Evolutionary conservation across 306 rosid genomes (phyloP), one percentile per base, ranked within the genome.

Genomic region (Lupinus albus): DNA sequence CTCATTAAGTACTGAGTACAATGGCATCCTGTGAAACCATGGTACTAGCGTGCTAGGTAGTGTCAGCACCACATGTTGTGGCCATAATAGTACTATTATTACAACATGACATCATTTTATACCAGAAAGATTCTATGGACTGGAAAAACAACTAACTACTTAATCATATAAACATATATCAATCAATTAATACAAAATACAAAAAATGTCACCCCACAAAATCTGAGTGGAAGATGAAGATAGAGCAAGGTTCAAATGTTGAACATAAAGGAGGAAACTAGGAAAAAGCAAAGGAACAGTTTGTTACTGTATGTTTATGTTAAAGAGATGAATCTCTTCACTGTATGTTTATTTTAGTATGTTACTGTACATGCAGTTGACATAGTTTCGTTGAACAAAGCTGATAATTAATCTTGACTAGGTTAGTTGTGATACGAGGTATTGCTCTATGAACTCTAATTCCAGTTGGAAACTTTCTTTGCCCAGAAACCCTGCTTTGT

Each of bases 51-150:
- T 74, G 70, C 77, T 51, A 25, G 53, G 75, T 80, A 65, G 53
- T 80, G 84, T 80, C 84, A 80, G 63, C 72, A 76, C 75, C 75
- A 71, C 67, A 56, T 80, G 76, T 66, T 60, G 75, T 60, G 78
- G 69, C 72, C 78, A 57, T 76, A 8, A 25, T 18, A 66, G 41
- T 72, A 76, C 76, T 71, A 32, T 71, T 59, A 38, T 71, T 59
- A 38, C 44, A 70, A 46, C 72, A 52, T 73, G 33, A 67, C 49
- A 72, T 67, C 74, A 78, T 67, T 53, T 54, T 61, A 30, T 53
- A 59, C 57, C 72, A 36, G 11, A 49, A 41, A 47, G 58, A 47
- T 73, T 72, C 70, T 42, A 51, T 35, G 2, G 6, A 8, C 20
- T 13, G 11, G 30, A 15, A 25, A 25, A 20, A 20, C 57, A 16